Conservation (phyloP, 768 basidiomycete genomes). For the Ramaria rubella region DNA sequence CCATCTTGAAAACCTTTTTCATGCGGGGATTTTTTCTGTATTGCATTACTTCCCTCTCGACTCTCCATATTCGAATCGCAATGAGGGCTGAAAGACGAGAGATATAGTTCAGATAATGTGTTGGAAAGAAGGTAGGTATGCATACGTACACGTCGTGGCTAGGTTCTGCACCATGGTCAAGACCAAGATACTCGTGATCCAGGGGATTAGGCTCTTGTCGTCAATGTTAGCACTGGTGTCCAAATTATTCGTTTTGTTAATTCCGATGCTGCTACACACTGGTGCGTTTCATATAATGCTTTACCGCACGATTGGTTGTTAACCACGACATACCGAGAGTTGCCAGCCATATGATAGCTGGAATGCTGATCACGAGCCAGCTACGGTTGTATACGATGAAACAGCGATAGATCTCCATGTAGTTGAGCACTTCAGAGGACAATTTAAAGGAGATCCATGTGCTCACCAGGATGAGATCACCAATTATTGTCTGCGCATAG, state of each 20-base stretch:
- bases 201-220: conserved; percentile 25
- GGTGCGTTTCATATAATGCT: not conserved
- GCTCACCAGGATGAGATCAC: conserved; percentile 37
- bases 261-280: not conserved
- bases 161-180: conserved; percentile 33
- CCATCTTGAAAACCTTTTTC: not conserved
- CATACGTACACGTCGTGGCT: conserved; percentile 30
- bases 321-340: conserved; percentile 25
- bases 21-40: conserved; percentile 14
- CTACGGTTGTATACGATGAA: conserved; percentile 31
- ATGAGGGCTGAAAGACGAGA: conserved; percentile 27
- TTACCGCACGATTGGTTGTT: not conserved
- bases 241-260: conserved; percentile 19
- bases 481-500: conserved; percentile 37
- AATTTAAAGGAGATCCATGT: conserved; percentile 7
- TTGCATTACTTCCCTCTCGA: conserved; percentile 17
- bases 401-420: conserved; percentile 31
- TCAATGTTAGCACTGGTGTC: conserved; percentile 25
- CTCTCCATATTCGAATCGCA: conserved; percentile 31
- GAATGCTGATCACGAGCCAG: conserved; percentile 26
- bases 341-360: conserved; percentile 31
- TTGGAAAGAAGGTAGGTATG: not conserved
- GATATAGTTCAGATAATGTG: not conserved
- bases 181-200: conserved; percentile 32
- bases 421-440: not conserved